Conservation (phyloP, 305 asterid species). For the Fraxinus latifolia region DNA sequence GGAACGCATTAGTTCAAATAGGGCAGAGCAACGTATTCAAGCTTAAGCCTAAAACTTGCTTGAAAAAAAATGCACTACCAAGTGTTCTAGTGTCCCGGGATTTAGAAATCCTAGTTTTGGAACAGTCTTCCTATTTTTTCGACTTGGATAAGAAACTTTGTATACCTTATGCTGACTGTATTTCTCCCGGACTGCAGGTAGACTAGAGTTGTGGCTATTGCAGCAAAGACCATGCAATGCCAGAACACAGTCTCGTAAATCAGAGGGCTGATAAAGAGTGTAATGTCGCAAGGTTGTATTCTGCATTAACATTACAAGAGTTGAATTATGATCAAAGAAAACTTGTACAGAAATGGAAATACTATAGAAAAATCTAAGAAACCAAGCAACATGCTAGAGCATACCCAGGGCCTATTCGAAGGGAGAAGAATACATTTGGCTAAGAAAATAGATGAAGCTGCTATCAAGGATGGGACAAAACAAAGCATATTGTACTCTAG, state of each 20-base stretch:
- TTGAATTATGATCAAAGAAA: not conserved
- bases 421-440: constrained; percentile 42
- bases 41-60: not conserved
- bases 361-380: not conserved
- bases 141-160: not conserved
- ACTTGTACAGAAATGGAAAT: not conserved
- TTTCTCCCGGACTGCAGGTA: constrained; percentile 48
- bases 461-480: constrained; percentile 44
- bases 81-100: too few species aligned
- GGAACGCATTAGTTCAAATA: not conserved
- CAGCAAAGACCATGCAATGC: constrained; percentile 39
- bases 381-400: not conserved
- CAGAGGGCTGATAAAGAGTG: constrained; percentile 46
- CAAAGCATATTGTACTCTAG: constrained; percentile 42
- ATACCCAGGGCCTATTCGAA: constrained; percentile 45
- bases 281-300: constrained; percentile 43
- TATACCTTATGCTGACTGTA: constrained; percentile 46
- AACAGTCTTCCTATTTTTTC: not conserved
- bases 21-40: not conserved
- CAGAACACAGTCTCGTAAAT: constrained; percentile 42
- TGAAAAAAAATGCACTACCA: not conserved
- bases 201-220: constrained; percentile 30
- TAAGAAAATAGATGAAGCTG: constrained; percentile 52
- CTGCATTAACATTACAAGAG: constrained; percentile 18
- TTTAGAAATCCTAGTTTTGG: not conserved